phyloP scores from a whole-genome alignment of 306 rosid species.

The Dalbergia oliveri region DNA sequence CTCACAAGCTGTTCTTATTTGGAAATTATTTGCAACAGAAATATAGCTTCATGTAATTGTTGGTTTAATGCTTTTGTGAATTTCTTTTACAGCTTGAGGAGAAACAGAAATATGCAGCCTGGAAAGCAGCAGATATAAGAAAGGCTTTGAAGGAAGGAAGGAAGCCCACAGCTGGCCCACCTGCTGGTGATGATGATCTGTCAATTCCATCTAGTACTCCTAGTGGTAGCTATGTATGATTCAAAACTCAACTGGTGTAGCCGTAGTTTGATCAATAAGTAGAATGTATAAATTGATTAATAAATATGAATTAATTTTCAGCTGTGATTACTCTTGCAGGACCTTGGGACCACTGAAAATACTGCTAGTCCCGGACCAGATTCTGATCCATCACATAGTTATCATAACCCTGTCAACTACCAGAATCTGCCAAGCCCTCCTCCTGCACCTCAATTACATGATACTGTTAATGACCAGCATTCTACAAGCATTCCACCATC shows the following conservation, averaged over 20 bases:
- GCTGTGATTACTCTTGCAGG: conserved; percentile 63
- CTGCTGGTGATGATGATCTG: conserved; percentile 90
- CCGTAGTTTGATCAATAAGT: conserved; percentile 21
- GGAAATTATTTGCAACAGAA: conserved; percentile 22
- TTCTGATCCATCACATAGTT: conserved; percentile 59
- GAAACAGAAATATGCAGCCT: conserved; percentile 95
- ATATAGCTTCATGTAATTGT: conserved; percentile 32
- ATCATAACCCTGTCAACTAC: conserved; percentile 54
- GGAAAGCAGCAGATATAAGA: conserved; percentile 99
- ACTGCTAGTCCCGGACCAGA: conserved; percentile 58
- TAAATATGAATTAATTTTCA: conserved; percentile 29
- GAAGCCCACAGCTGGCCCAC: conserved; percentile 87
- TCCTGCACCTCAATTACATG: conserved; percentile 61
- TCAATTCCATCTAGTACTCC: conserved; percentile 61
- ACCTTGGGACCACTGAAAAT: conserved; percentile 63
- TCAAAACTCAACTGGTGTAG: conserved; percentile 33
- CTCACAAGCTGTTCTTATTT: conserved; percentile 9
- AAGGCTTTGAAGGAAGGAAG: conserved; percentile 98
- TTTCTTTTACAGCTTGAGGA: conserved; percentile 84
- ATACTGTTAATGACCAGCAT: conserved; percentile 51
- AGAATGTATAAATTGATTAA: conserved; percentile 9
- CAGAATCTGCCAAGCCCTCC: conserved; percentile 45
- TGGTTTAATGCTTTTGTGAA: conserved; percentile 32
- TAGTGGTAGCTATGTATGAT: conserved; percentile 69
- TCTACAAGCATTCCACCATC: conserved; percentile 61